Evolutionary conservation across 2,329 filamentous ascomycete genomes (phyloP), one percentile per base, ranked within the genome.

Genomic region (Fusarium sp.): DNA sequence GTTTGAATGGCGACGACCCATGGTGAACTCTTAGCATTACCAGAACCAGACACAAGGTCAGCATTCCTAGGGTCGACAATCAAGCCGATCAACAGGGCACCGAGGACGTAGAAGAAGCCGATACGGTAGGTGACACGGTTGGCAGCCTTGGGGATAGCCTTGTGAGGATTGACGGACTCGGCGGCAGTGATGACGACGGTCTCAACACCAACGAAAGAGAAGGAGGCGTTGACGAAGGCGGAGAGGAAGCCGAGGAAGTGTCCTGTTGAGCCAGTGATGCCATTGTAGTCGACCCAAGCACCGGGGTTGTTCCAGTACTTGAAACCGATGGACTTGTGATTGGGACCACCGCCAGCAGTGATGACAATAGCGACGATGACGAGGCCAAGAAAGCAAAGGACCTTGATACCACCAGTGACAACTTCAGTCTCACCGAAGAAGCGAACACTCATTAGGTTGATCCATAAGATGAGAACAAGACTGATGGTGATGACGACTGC

Each of bases 1-100:
- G 87, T 83, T 74, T 90, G 86, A 81, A 94, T 93, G n/a, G 91
- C 91, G 67, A 90, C 88, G n/a, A 90, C 89, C 81, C 90, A 89
- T 0, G 90, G 90, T 20, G 88, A 91, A 2, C 89, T 87, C 11
- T 85, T 86, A 7, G 90, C 74, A 12, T 75, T 74, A 0, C 82
- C 81, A 4, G 71, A 53, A 2, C 66, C 71, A 2, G 75, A 76
- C 0, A 89, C 85, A 70, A 94, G 85, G 13, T 86, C 85, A 0
- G 83, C 64, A 71, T 94, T 89, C 61, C 92, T 85, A 72, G 90
- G 92, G 5, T 93, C 84, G 5, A 88, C 87, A 49, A 90, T 84
- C 71, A 88, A 81, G 44, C 89, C 88, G 52, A 91, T 86, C 55
- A 90, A 80, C 55, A 91, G 81, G 8, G 87, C 86, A 7, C 86